These are phyloP conservation scores for Cnidoscolus chayamansa DNA, from an alignment of 441 rosid genomes.

Conservation along the genomic window DNA sequence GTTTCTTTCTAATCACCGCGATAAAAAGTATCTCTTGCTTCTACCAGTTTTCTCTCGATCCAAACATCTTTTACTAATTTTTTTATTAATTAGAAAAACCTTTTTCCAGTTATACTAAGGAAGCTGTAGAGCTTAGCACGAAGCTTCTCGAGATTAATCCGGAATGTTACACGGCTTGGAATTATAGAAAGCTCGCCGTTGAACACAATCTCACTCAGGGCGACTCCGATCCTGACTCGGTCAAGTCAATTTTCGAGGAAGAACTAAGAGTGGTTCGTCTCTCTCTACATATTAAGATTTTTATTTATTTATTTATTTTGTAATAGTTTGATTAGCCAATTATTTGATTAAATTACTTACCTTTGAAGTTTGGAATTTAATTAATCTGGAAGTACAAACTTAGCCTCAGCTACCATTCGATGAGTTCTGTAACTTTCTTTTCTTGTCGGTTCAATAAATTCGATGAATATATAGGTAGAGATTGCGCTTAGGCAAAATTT, in stretches of 20 bases:
- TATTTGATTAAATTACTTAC: not conserved
- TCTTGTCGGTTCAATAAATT: not conserved
- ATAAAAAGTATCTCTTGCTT: constrained; percentile 41
- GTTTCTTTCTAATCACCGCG: constrained; percentile 56
- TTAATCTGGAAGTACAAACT: not conserved
- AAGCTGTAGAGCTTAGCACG: constrained; percentile 71
- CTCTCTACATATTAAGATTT: not conserved
- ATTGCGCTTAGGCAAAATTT: constrained; percentile 67
- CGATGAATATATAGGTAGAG: constrained; percentile 49
- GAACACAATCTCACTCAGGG: constrained; percentile 37
- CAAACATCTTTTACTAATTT: not conserved
- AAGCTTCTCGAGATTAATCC: constrained; percentile 81
- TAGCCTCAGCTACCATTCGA: too few species aligned
- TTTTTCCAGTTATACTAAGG: constrained; percentile 59
- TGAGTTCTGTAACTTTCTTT: not conserved
- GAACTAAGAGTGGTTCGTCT: constrained; percentile 67
- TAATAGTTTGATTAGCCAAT: not conserved
- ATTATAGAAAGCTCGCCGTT: constrained; percentile 79
- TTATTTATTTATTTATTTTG: too few species aligned
- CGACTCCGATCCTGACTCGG: constrained; percentile 40
- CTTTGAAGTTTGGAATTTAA: not conserved
- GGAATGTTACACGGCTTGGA: constrained; percentile 87
- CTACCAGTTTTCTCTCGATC: not conserved
- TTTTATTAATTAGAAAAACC: not conserved
- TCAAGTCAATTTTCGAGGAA: constrained; percentile 53